Evolutionary conservation across 129 eudicot species (phyloP), one percentile per base, ranked within the genome.

Genomic region (Flaveria robusta): DNA sequence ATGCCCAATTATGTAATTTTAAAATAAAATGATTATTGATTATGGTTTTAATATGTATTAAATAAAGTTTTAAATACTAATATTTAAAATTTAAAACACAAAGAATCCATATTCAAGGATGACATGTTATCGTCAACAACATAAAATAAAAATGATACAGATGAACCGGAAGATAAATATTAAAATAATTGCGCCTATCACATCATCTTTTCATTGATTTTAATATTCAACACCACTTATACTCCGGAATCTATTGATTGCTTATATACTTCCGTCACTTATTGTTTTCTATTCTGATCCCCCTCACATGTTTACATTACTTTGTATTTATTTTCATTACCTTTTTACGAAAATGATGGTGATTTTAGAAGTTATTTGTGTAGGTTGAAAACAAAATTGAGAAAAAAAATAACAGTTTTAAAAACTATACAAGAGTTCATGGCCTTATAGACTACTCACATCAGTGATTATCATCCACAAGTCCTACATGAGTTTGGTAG

Each of bases 211-310:
- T 13, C 39, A 24, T 60, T 55, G 11, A 77, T 37, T 76, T 22
- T 68, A 77, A 54, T 67, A 54, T 77, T 58, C 68, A 42, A n/a
- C 34, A 11, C 58, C 45, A 29, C 75, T 77, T 77, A 68, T 68
- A 67, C 24, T n/a, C 67, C 55, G 69, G 75, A 76, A 66, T 66
- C 75, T 54, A 23, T 14, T 68, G 75, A 11, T 9, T 68, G 59
- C 81, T 77, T 77, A 77, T 54, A 77, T 52, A 67, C 29, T 67
- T 66, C 58, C 22, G 16, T 4, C 45, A 23, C 81, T 41, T 77
- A 77, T 77, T 24, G 4, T 66, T 51, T 22, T 72, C 2, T 20
- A 9, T 19, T 72, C 29, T 12, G n/a, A 55, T 56, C 55, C 37
- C 39, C 37, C n/a, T 14, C 13, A 72, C 4, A 41, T 69, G 22